These are phyloP conservation scores for Calocybe indica DNA, from an alignment of 768 basidiomycete genomes.

Conservation along the genomic window DNA sequence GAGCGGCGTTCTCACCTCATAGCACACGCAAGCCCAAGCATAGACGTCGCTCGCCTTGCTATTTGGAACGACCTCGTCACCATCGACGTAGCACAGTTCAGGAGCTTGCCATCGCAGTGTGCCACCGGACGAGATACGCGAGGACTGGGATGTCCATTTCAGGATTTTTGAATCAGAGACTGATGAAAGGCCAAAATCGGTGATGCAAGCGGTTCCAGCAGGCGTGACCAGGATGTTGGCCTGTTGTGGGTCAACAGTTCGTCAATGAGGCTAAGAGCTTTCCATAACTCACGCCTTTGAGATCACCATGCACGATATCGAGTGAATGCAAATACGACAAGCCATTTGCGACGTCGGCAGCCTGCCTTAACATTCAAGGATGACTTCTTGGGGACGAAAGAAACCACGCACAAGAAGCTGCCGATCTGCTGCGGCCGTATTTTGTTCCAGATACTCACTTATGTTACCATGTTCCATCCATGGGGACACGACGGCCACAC, in stretches of 20 bases:
- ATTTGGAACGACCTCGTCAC: conserved; percentile 7
- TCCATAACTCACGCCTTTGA: not conserved
- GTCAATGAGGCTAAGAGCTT: not conserved
- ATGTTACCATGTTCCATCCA: not conserved
- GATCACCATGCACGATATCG: not conserved
- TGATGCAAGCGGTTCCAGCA: conserved; percentile 12
- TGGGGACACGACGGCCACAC: not conserved
- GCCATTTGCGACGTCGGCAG: not conserved
- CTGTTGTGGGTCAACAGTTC: conserved; percentile 3
- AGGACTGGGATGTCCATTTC: conserved; percentile 10
- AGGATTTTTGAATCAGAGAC: conserved; percentile 11
- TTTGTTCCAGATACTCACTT: not conserved
- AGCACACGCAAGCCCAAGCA: conserved; percentile 13
- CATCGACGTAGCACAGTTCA: conserved; percentile 11
- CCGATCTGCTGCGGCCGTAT: not conserved
- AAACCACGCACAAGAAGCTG: not conserved
- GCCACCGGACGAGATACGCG: conserved; percentile 8
- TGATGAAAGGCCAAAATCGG: conserved; percentile 18
- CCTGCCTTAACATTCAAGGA: not conserved
- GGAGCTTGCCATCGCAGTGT: conserved; percentile 17
- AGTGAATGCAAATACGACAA: not conserved
- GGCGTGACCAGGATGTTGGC: conserved; percentile 18
- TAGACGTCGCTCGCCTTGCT: conserved; percentile 14
- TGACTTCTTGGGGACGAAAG: not conserved
- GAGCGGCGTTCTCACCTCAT: conserved; percentile 10